Conservation (phyloP, 768 basidiomycete genomes). For the Mycena metata region DNA sequence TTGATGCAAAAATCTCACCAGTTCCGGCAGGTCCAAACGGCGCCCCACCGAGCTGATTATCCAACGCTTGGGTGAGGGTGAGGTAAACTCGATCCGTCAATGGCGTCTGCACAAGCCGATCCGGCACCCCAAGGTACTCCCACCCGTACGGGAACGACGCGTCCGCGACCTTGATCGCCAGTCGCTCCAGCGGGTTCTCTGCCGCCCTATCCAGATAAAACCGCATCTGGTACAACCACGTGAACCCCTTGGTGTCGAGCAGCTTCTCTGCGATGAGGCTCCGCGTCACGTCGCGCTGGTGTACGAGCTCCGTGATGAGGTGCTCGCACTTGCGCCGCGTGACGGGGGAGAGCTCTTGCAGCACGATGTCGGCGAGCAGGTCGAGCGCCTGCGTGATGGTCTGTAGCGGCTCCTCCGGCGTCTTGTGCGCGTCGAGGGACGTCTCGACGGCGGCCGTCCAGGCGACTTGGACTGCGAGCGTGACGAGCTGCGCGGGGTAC, state of each 20-base stretch:
- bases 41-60: slow-evolving; percentile 95
- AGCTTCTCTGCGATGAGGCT: slow-evolving; percentile 77
- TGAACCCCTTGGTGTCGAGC: slow-evolving; percentile 78
- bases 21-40: slow-evolving; percentile 99
- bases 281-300: slow-evolving; percentile 95
- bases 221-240: slow-evolving; percentile 98
- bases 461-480: slow-evolving; percentile 93
- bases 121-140: slow-evolving; percentile 98
- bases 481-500: slow-evolving; percentile 96
- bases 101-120: slow-evolving; percentile 97
- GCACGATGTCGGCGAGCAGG: slow-evolving; percentile 95
- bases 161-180: slow-evolving; percentile 89
- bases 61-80: slow-evolving; percentile 94
- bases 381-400: slow-evolving; percentile 89
- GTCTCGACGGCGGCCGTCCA: slow-evolving; percentile 92
- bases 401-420: slow-evolving; percentile 77
- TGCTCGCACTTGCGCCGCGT: slow-evolving; percentile 99
- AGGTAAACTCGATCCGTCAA: slow-evolving; percentile 97
- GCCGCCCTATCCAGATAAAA: slow-evolving; percentile 86
- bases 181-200: slow-evolving; percentile 84
- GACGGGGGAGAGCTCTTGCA: slow-evolving; percentile 88
- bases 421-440: slow-evolving; percentile 67
- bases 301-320: slow-evolving; percentile 97
- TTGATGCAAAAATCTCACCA: slow-evolving; percentile 59
- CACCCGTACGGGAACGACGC: slow-evolving; percentile 97